Conservation (phyloP, 805 yeast species). For the Saccharomycopsis fodiens region DNA sequence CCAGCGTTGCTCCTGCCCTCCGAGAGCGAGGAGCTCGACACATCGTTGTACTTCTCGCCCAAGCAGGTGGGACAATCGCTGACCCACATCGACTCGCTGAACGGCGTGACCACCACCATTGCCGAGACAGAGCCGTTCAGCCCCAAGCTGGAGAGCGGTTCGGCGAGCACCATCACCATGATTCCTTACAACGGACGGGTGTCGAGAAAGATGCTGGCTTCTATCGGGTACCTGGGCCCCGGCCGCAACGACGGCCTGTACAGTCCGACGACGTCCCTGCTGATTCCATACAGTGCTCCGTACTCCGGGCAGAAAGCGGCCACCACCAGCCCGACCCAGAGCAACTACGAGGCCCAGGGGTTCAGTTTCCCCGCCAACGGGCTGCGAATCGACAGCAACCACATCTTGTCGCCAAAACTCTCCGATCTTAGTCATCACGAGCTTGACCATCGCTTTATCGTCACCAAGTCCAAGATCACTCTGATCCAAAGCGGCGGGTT, state of each 20-base stretch:
- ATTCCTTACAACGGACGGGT: constrained; percentile 20
- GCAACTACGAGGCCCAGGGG: constrained; percentile 14
- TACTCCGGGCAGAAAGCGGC: constrained; percentile 15
- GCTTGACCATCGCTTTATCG: constrained; percentile 19
- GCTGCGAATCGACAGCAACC: constrained; percentile 19
- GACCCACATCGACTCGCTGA: constrained; percentile 1
- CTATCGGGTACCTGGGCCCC: background rate
- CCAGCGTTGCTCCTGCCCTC: background rate
- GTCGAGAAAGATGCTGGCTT: constrained; percentile 1
- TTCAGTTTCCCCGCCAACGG: constrained; percentile 20
- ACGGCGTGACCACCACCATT: background rate
- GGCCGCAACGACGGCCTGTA: constrained; percentile 1
- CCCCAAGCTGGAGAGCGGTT: background rate
- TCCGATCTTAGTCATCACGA: constrained; percentile 11
- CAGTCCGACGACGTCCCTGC: constrained; percentile 14
- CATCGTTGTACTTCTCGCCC: background rate
- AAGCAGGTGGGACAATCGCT: too few relatives aligned
- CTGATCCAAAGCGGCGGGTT: constrained; percentile 12
- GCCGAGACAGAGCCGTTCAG: background rate
- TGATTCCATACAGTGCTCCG: constrained; percentile 20
- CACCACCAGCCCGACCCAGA: constrained; percentile 12
- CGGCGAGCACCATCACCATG: constrained; percentile 11
- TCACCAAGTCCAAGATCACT: constrained; percentile 16
- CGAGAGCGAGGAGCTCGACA: background rate
- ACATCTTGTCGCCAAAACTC: constrained; percentile 18